A percentile compares a stretch with the other conserved stretches of the same genome.
phyloP scores from a whole-genome alignment of 768 basidiomycete species.

The Mycena metata region DNA sequence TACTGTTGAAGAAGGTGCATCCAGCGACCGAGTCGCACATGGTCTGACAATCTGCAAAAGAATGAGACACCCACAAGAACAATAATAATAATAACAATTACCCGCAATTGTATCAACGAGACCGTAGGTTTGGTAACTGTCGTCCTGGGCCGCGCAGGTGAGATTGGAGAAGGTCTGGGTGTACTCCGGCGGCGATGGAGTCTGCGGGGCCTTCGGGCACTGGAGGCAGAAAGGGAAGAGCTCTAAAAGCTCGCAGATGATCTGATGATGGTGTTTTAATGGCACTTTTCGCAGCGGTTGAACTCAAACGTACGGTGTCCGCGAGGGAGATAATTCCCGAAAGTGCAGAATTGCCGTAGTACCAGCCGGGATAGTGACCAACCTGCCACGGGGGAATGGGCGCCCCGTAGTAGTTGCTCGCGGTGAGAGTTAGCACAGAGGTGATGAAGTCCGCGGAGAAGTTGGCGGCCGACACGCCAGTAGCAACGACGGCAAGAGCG shows the following conservation, averaged over 20 bases:
- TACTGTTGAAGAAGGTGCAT: constrained; percentile 49
- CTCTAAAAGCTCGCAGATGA: constrained; percentile 42
- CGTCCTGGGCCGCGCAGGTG: constrained; percentile 49
- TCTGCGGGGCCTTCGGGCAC: constrained; percentile 41
- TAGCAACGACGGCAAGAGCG: constrained; percentile 20
- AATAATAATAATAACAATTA: too few relatives aligned
- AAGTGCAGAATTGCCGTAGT: too few relatives aligned
- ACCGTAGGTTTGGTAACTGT: constrained; percentile 53
- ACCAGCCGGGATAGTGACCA: too few relatives aligned
- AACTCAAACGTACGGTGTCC: constrained; percentile 13
- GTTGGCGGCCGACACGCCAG: constrained; percentile 20
- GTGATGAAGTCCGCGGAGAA: constrained; percentile 12
- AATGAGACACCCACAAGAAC: neutral
- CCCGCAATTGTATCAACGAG: constrained; percentile 52
- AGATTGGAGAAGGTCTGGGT: constrained; percentile 45
- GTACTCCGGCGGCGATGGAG: constrained; percentile 42
- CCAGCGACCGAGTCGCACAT: constrained; percentile 50
- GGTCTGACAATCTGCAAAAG: constrained; percentile 46
- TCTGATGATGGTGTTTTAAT: constrained; percentile 27
- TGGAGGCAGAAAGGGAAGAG: constrained; percentile 44
- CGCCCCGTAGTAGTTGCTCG: too few relatives aligned
- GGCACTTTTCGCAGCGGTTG: neutral
- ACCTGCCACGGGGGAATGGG: too few relatives aligned
- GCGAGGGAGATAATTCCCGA: too few relatives aligned
- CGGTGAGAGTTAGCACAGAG: constrained; percentile 17